phyloP scores from a whole-genome alignment of 1,139 yeast species.

The Arxiozyma bovina region DNA sequence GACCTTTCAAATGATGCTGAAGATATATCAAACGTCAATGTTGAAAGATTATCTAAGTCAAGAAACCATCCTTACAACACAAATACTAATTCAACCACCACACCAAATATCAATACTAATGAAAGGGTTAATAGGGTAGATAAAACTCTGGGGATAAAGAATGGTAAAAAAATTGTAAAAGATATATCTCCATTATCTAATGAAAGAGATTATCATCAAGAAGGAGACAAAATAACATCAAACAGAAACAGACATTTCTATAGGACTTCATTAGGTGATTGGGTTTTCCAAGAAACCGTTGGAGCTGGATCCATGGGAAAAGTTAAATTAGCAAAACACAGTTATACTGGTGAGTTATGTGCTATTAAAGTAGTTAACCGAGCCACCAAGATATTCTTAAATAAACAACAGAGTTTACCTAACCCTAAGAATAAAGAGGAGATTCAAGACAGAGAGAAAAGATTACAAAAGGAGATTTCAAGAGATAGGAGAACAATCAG shows the following conservation, averaged over 20 bases:
- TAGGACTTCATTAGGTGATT: constrained; percentile 85
- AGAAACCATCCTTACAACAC: not conserved
- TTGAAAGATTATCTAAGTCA: not conserved
- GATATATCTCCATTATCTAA: no score
- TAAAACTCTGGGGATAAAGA: not conserved
- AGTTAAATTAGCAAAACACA: constrained; percentile 84
- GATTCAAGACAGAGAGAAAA: constrained; percentile 52
- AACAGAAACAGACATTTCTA: constrained; percentile 44
- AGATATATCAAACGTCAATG: not conserved
- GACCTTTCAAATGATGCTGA: not conserved
- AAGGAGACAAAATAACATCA: not conserved
- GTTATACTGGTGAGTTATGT: constrained; percentile 71
- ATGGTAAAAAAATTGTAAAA: constrained; percentile 6
- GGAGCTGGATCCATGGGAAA: constrained; percentile 99
- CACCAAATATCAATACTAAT: not conserved
- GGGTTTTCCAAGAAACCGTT: constrained; percentile 90
- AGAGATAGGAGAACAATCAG: constrained; percentile 86
- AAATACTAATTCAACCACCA: not conserved
- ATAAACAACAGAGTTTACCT: constrained; percentile 67
- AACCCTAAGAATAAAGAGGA: constrained; percentile 39
- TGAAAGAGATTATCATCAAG: not conserved
- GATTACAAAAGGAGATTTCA: constrained; percentile 74
- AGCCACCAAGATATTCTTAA: constrained; percentile 64
- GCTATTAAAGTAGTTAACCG: constrained; percentile 79
- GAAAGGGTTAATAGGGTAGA: not conserved